Conservation (phyloP, 176 grass and related monocot species). For the Saccharum spontaneum region DNA sequence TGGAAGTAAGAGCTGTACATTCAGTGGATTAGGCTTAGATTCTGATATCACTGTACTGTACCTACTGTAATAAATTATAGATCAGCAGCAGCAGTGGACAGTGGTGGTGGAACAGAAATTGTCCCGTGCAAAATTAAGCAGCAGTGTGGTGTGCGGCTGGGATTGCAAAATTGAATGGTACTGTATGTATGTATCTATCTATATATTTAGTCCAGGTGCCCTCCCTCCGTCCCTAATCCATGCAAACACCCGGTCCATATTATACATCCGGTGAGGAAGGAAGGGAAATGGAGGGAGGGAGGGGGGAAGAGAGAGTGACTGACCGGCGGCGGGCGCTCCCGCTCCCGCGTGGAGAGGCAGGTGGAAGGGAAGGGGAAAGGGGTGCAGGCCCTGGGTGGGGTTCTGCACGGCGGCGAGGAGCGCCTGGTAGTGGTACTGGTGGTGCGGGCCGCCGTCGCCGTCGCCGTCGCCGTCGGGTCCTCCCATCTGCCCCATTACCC, state of each 20-base stretch:
- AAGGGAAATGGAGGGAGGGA: no score
- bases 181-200: no score
- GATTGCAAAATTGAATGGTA: neutral
- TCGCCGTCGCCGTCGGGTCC: slow-evolving; percentile 23
- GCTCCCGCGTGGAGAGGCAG: slow-evolving; percentile 8
- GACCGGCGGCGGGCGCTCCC: slow-evolving; percentile 16
- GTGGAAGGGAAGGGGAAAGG: slow-evolving; percentile 36
- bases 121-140: neutral
- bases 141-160: neutral
- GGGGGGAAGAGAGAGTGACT: neutral
- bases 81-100: neutral
- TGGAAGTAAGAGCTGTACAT: no score
- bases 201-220: neutral
- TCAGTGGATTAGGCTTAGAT: no score
- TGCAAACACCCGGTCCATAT: neutral
- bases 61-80: neutral
- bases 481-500: slow-evolving; percentile 34
- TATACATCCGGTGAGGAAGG: neutral
- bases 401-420: slow-evolving; percentile 48
- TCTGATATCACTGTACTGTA: neutral
- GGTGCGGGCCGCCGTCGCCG: neutral
- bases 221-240: neutral
- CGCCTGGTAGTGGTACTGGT: slow-evolving; percentile 52
- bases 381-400: slow-evolving; percentile 30
- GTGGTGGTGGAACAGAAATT: neutral